Conservation (phyloP, 768 basidiomycete species). For the Tricholoma saponaceum region DNA sequence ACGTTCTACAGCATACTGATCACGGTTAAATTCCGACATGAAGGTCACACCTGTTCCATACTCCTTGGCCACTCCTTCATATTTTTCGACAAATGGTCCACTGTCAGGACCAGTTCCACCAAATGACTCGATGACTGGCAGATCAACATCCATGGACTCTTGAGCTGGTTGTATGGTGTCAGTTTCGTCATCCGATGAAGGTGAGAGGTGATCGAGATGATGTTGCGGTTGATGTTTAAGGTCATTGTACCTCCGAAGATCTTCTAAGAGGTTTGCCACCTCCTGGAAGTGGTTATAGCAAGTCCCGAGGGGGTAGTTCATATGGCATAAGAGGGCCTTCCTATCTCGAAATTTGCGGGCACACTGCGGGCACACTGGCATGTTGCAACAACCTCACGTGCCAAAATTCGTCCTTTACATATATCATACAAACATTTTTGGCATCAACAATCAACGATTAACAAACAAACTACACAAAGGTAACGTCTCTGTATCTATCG, state of each 20-base stretch:
- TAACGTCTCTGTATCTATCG: neutral
- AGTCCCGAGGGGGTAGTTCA: neutral
- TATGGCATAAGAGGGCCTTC: conserved; percentile 1
- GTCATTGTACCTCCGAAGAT: neutral
- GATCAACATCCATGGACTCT: neutral
- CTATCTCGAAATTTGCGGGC: neutral
- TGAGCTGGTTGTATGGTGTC: neutral
- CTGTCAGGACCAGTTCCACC: neutral
- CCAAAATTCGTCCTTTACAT: neutral
- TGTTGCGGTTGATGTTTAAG: neutral
- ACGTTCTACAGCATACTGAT: conserved; percentile 18
- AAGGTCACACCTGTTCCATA: conserved; percentile 13
- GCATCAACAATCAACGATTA: neutral
- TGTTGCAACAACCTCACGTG: neutral
- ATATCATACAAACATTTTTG: neutral
- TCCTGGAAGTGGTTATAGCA: neutral
- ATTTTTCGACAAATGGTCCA: neutral
- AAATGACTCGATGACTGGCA: neutral
- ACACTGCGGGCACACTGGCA: neutral
- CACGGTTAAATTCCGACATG: conserved; percentile 21
- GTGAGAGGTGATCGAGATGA: neutral
- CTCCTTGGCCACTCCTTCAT: neutral
- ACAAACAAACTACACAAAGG: neutral
- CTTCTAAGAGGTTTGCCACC: neutral
- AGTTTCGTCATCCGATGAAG: neutral